Evolutionary conservation across 2,329 filamentous ascomycete species (phyloP), one percentile per base, ranked within the genome.

Genomic region (Paraphoma sp.): DNA sequence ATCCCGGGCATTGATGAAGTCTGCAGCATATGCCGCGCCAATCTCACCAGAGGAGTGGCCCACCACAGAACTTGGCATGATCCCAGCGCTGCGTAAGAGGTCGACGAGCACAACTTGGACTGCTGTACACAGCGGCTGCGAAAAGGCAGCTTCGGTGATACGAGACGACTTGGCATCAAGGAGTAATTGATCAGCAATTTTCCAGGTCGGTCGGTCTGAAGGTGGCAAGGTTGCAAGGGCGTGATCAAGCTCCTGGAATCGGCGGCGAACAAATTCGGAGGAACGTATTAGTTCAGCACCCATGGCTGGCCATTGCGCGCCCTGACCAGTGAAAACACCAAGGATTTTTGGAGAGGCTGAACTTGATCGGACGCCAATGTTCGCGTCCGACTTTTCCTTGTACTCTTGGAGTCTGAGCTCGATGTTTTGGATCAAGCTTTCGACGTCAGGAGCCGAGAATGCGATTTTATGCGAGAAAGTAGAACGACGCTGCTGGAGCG

Each of bases 291-390:
- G 65, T 33, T 79, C 72, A 5, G 59, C 54, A 1, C 79, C 79
- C 79, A 81, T 81, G 0, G 66, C 69, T 1, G 54, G 53, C 74
- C 76, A 81, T 41, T 79, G 78, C 1, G 77, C 78, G 18, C 80
- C 79, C 53, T 81, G 79, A 3, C 79, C 79, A 0, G 78, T 79
- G 55, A 81, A 81, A 0, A 81, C 78, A 78, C 6, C 76, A 72
- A 0, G 76, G 78, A 51, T 81, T 78, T 40, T 41, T 41, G 29
- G 29, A 48, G 33, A 3, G 10, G 33, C 33, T 36, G 38, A n/a
- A 7, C 33, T 5, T 5, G 23, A 23, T 23, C 65, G 36, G 61
- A 70, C 45, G 47, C 51, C 17, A 64, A 30, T 1, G 48, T 18
- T 11, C 53, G 54, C 8, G 51, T 18, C 14, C 18, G 2, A 43